phyloP scores from a whole-genome alignment of 352 stramenopile genomes.

The Phytopythium ostracodes region DNA sequence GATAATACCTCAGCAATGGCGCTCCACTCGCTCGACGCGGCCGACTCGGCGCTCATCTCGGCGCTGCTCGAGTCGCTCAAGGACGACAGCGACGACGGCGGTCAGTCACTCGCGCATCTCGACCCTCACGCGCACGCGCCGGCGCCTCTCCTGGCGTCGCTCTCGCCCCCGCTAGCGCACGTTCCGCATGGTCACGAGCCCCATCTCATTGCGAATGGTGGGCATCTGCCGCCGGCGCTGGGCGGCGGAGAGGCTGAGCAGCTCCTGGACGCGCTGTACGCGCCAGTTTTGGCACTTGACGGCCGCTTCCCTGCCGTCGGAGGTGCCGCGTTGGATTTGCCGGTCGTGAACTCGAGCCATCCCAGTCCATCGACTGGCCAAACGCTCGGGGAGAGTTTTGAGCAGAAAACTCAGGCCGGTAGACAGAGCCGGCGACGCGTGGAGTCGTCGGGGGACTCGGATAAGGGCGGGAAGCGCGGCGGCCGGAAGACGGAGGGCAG shows the following conservation, averaged over 20 bases:
- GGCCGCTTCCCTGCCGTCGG: constrained; percentile 9
- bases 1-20: neutral
- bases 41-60: constrained; percentile 3
- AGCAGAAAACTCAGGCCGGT: neutral
- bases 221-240: constrained; percentile 9
- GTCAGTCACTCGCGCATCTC: neutral
- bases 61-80: constrained; percentile 1
- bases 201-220: neutral
- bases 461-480: neutral
- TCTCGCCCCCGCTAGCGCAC: neutral
- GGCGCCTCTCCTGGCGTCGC: neutral
- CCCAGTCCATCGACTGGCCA: neutral
- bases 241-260: constrained; percentile 17
- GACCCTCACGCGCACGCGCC: neutral
- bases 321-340: neutral
- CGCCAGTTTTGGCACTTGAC: constrained; percentile 22
- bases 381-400: neutral
- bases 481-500: neutral
- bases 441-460: neutral
- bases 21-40: neutral
- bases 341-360: neutral
- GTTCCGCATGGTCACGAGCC: neutral
- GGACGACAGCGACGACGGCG: neutral
- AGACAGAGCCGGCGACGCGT: neutral
- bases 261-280: constrained; percentile 21